Evolutionary conservation across 768 basidiomycete species (phyloP), one percentile per base, ranked within the genome.

Genomic region (Amanita pseudoporphyria): DNA sequence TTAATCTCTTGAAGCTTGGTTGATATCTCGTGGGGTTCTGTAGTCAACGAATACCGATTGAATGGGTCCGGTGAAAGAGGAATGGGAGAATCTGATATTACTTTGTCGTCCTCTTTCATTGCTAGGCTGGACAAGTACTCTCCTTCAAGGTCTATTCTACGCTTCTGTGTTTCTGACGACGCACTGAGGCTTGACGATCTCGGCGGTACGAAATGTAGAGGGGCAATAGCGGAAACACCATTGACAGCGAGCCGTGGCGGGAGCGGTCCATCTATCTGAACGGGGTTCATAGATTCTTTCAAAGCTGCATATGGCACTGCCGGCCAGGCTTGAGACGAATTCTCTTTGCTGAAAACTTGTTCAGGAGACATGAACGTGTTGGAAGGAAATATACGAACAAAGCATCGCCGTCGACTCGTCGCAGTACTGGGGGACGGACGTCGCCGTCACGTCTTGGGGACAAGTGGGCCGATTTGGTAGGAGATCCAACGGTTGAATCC

Each of bases 51-150:
- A 57, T 76, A 82, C 22, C 86, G 75, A 9, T 82, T 81, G 58
- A 90, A 89, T 22, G 87, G 87, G 65, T 90, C 87, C 6, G 87
- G 84, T 9, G 86, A 85, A n/a, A 88, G 68, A 33, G 88, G 88
- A 49, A 89, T 84, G n/a, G 84, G 82, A 1, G 81, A 80, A 36
- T 70, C 71, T 7, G 67, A 53, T 26, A 57, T 18, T 9, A 52
- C 32, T 49, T 60, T 47, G 52, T 56, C 46, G 60, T 57, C 47
- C 52, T 52, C 10, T 52, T 53, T 22, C 12, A 16, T 9, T 16
- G 14, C 36, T 24, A 68, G 59, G 19, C 74, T 71, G 16, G 67
- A 58, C 10, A 60, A 62, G 24, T 72, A 68, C 46, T 79, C 72
- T 47, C 79, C 73, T 53, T 78, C 76, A 35, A 77, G 60, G 32